phyloP scores from a whole-genome alignment of 192 early-diverging fungal genomes.

The Dimargaris cristalligena region DNA sequence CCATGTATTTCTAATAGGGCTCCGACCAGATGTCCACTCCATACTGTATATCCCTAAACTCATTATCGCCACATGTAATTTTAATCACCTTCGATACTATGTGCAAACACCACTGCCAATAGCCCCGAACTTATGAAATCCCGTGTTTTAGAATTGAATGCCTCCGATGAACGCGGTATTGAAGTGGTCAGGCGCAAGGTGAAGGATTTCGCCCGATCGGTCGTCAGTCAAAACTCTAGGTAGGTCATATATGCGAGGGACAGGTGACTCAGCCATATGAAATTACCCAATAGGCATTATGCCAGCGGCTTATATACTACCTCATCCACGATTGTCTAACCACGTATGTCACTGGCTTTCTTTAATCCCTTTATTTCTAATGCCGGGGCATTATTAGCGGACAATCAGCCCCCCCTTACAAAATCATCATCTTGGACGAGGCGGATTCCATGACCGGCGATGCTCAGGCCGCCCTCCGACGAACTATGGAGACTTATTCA shows the following conservation, averaged over 20 bases:
- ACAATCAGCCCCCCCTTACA: conserved; percentile 68
- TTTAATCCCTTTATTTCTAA: no score
- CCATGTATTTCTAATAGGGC: no score
- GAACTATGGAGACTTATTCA: conserved; percentile 92
- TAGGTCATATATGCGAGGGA: no score
- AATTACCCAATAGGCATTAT: no score
- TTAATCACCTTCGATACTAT: not conserved
- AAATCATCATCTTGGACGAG: conserved; percentile 93
- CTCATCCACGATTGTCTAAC: no score
- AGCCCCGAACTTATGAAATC: conserved; percentile 54
- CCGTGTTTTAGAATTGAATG: conserved; percentile 87
- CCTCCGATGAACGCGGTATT: conserved; percentile 96
- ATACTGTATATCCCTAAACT: no score
- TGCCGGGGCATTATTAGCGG: no score
- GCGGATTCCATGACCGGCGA: conserved; percentile 93
- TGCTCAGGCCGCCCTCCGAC: conserved; percentile 79
- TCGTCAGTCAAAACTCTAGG: conserved; percentile 21
- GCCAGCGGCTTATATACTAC: no score
- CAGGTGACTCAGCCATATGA: no score
- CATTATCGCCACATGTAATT: no score
- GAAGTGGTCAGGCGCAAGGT: conserved; percentile 80
- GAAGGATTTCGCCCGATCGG: conserved; percentile 77
- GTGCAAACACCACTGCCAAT: not conserved
- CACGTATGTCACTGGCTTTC: no score
- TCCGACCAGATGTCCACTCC: no score